Percentiles rank a stretch among this genome's conserved stretches.
These are phyloP conservation scores for Fusarium sp. DNA, from an alignment of 2,329 filamentous ascomycete genomes.

Conservation along the genomic window DNA sequence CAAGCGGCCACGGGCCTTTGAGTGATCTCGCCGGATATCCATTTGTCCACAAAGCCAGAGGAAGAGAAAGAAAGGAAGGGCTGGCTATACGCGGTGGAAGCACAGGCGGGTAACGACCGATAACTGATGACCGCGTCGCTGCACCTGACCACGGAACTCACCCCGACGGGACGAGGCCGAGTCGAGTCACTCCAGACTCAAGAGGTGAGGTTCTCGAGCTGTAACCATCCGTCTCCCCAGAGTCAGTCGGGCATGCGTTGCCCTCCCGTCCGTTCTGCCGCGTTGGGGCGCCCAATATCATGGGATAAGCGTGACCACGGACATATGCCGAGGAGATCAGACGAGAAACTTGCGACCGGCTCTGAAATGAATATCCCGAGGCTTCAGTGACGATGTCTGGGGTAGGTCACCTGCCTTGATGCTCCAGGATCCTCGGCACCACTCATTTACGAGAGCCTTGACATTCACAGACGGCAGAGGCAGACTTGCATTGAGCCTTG, in stretches of 20 bases:
- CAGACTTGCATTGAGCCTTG: conserved; percentile 34
- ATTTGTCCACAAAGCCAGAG: conserved; percentile 17
- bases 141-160: conserved; percentile 37
- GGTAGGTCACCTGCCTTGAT: conserved; percentile 35
- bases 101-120: conserved; percentile 39
- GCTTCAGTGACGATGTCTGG: conserved; percentile 37
- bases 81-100: conserved; percentile 10
- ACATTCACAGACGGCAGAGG: conserved; percentile 13
- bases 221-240: conserved; percentile 14
- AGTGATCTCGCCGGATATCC: conserved; percentile 26
- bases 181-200: conserved; percentile 20
- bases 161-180: conserved; percentile 33
- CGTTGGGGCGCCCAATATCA: conserved; percentile 32
- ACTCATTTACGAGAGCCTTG: conserved; percentile 10
- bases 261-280: conserved; percentile 25
- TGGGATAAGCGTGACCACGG: conserved; percentile 40
- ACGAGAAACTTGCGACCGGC: conserved; percentile 30
- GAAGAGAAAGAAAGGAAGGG: background rate
- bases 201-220: conserved; percentile 2
- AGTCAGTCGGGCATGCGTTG: conserved; percentile 19
- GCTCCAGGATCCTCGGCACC: conserved; percentile 21
- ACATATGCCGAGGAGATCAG: conserved; percentile 41
- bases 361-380: conserved; percentile 31
- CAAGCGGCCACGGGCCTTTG: conserved; percentile 37
- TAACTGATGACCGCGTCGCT: conserved; percentile 35